Base-by-base conservation (phyloP, 2,329 filamentous ascomycete species). In the Trichoderma polysporum region DNA sequence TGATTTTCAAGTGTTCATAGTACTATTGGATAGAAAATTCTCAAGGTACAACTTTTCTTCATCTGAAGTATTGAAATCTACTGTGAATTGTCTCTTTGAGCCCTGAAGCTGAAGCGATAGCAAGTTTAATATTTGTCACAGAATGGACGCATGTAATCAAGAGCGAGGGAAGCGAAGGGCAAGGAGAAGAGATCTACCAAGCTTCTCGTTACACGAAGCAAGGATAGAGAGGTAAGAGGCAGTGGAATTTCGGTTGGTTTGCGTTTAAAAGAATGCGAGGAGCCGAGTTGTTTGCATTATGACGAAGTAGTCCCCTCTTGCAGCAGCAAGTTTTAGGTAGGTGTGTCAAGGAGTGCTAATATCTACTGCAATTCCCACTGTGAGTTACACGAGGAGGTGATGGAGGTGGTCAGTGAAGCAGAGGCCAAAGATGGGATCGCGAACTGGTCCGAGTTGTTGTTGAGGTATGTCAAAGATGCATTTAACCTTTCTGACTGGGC, bases 211-310 rank as follows among this genome's bases (percentile, higher is more conserved):
- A n/a, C 59, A 63, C 59, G 17, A 41, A 13, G 10, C 35, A 41
- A 22, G 9, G 25, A 53, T 52, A 25, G 45, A 29, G 33, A 15
- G 15, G 37, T n/a, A 45, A 12, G 3, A 50, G 17, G n/a, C 19
- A 1, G 25, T 25, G n/a, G 10, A 33, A 33, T 8, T 33, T 63
- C 35, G 35, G 49, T 33, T 45, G 35, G 59, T 41, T 54, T 41
- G 35, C 25, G n/a, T 33, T 31, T 22, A 12, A 27, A 45, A 25
- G 29, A 22, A 33, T 63, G 59, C 59, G 13, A 54, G 59, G 25
- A 63, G 59, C 59, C 59, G 59, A 41, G 35, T 41, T 63, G 59
- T 63, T 63, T 63, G 59, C 22, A 6, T 31, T 13, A 31, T 59
- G 56, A 49, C 39, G 56, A 59, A 49, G 27, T 27, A n/a, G 25